A percentile compares a stretch with the other conserved stretches of the same genome.
phyloP scores from a whole-genome alignment of 2,329 filamentous ascomycete genomes.

The Penicillium fuscoglaucum region DNA sequence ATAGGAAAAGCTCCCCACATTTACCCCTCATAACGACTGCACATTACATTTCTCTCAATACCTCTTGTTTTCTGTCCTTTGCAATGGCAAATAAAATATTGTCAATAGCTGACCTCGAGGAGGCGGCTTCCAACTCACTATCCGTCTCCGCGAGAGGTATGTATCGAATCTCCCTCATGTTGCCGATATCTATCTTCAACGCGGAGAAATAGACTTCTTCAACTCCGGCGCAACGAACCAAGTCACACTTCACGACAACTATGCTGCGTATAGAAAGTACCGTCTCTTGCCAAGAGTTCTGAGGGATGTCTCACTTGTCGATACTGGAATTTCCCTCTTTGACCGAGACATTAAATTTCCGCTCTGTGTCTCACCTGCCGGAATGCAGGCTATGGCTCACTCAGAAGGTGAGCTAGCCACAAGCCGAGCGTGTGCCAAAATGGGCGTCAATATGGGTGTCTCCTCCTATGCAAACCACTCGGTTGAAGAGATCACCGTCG shows the following conservation, averaged over 20 bases:
- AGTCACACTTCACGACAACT: slow-evolving; percentile 51
- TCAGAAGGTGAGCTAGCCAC: slow-evolving; percentile 55
- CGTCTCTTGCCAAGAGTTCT: slow-evolving; percentile 50
- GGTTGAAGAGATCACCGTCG: slow-evolving; percentile 48
- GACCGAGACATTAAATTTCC: slow-evolving; percentile 49
- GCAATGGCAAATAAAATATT: slow-evolving; percentile 19
- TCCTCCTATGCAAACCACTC: slow-evolving; percentile 50
- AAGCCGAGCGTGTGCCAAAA: slow-evolving; percentile 47
- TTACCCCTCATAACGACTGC: slow-evolving; percentile 4
- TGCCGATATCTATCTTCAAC: background rate
- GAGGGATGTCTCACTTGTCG: slow-evolving; percentile 45
- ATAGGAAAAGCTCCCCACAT: background rate
- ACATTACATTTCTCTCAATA: background rate
- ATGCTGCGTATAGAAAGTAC: slow-evolving; percentile 52
- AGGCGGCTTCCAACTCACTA: slow-evolving; percentile 14
- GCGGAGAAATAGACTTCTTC: slow-evolving; percentile 51
- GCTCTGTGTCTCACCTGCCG: slow-evolving; percentile 55
- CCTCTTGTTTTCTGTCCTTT: background rate
- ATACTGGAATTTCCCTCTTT: slow-evolving; percentile 47
- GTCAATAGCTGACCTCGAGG: slow-evolving; percentile 21
- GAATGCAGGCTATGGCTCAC: slow-evolving; percentile 55
- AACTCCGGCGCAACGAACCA: slow-evolving; percentile 53
- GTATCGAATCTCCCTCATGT: background rate
- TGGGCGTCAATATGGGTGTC: slow-evolving; percentile 50
- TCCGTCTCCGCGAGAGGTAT: slow-evolving; percentile 18